These are phyloP conservation scores for Cladophialophora chaetospira DNA, from an alignment of 2,329 filamentous ascomycete genomes.

Conservation along the genomic window DNA sequence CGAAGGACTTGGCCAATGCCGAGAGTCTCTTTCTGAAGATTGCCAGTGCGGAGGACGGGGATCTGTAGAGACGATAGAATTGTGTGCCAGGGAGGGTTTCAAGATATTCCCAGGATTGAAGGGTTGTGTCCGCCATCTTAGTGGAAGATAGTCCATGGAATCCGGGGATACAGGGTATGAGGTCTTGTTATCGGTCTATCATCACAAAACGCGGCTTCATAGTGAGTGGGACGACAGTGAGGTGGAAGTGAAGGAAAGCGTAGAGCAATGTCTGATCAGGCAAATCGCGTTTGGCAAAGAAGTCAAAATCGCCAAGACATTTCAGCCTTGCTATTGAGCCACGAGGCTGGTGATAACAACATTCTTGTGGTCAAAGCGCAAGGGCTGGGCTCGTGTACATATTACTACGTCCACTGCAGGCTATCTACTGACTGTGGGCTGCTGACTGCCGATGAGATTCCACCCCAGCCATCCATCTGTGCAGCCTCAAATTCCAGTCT, in stretches of 20 bases:
- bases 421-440: background rate
- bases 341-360: background rate
- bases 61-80: conserved; percentile 89
- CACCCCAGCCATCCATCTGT: conserved; percentile 18
- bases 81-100: conserved; percentile 87
- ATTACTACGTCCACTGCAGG: background rate
- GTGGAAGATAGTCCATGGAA: background rate
- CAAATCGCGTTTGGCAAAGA: background rate
- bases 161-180: background rate
- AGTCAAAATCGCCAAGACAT: conserved; percentile 4
- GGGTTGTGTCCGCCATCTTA: conserved; percentile 34
- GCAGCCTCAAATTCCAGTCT: conserved; percentile 17
- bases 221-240: background rate
- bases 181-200: background rate
- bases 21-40: conserved; percentile 98
- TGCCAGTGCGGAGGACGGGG: conserved; percentile 91
- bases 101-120: conserved; percentile 80
- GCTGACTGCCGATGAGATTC: conserved; percentile 1
- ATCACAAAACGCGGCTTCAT: background rate
- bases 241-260: background rate
- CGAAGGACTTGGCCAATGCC: conserved; percentile 89
- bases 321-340: background rate
- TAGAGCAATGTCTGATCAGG: background rate
- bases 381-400: too few species aligned
- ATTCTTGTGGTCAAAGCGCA: too few species aligned